A percentile compares a stretch with the other conserved stretches of the same genome.
Evolutionary conservation across 768 basidiomycete genomes (phyloP).

Genomic region (Lanmaoa pseudosensibilis): DNA sequence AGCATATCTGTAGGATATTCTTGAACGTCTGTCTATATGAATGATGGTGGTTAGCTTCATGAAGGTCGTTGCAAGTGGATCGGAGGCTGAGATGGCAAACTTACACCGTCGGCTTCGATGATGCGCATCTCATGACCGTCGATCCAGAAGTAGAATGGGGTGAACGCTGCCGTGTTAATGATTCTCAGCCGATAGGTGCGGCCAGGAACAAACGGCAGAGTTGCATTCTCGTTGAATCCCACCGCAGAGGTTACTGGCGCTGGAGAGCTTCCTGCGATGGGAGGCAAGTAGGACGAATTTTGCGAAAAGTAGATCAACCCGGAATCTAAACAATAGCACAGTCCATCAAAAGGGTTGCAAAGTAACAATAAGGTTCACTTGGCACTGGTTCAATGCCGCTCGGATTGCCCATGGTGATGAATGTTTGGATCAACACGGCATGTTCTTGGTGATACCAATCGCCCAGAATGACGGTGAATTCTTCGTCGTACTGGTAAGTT

Average conservation of each 20-base stretch:
- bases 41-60: not conserved
- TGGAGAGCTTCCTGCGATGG: slow-evolving; percentile 48
- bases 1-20: slow-evolving; percentile 71
- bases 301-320: slow-evolving; percentile 83
- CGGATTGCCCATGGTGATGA: slow-evolving; percentile 74
- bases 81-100: slow-evolving; percentile 24
- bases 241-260: slow-evolving; percentile 54
- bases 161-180: slow-evolving; percentile 77
- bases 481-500: slow-evolving; percentile 79
- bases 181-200: slow-evolving; percentile 90
- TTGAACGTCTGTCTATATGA: slow-evolving; percentile 69
- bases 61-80: not conserved
- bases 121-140: slow-evolving; percentile 85
- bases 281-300: slow-evolving; percentile 66
- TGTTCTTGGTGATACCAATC: slow-evolving; percentile 95
- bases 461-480: slow-evolving; percentile 80
- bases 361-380: slow-evolving; percentile 39
- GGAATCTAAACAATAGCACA: slow-evolving; percentile 50
- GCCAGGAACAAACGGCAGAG: slow-evolving; percentile 76
- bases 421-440: slow-evolving; percentile 55
- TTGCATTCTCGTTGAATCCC: slow-evolving; percentile 86
- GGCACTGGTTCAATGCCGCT: slow-evolving; percentile 87
- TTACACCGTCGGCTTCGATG: slow-evolving; percentile 81
- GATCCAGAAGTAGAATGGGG: slow-evolving; percentile 83
- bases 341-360: not conserved